Base-by-base conservation (phyloP, 306 rosid genomes). In the Pachyrhizus erosus region DNA sequence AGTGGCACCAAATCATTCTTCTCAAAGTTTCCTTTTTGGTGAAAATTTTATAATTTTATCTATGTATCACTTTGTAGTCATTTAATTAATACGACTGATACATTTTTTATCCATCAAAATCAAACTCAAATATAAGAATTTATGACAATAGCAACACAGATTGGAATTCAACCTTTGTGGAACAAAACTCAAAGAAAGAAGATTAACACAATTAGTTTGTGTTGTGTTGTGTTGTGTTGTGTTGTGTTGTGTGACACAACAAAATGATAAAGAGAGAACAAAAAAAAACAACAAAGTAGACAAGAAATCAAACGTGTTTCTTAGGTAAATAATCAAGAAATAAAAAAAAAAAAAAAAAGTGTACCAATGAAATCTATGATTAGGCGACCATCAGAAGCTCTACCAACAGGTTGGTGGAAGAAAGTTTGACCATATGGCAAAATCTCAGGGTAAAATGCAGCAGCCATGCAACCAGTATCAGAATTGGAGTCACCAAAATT, bases 401-500 rank as follows among this genome's bases (percentile, higher is more conserved):
- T 81, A 0, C 95, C 97, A 5, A 76, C 87, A 5, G 91, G 84
- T 18, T 89, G 54, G 31, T 89, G 92, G 85, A 93, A 93, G 84
- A 86, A 91, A 8, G 97, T 93, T 33, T 91, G 65, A 10, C 97
- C 97, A 24, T 61, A 82, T 0, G 94, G 97, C 23, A 82, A 75
- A 58, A 46, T 64, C 67, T 76, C 70, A 5, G 87, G 91, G 77
- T 71, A 90, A 77, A 91, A 89, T 52, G 94, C 91, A 13, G 96
- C 87, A 1, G 94, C 83, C 78, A 75, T 85, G 65, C 86, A 90
- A 1, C 94, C 94, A 17, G 97, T 92, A 49, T 92, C 97, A 14
- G 97, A 92, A 68, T 92, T 92, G 13, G 92, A 92, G 66, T 92
- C 97, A 15, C 93, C 94, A 74, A 92, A 91, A 84, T 89, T 91